Evolutionary conservation across 2,329 filamentous ascomycete species (phyloP), one percentile per base, ranked within the genome.

Genomic region (Fusarium pilosicola): DNA sequence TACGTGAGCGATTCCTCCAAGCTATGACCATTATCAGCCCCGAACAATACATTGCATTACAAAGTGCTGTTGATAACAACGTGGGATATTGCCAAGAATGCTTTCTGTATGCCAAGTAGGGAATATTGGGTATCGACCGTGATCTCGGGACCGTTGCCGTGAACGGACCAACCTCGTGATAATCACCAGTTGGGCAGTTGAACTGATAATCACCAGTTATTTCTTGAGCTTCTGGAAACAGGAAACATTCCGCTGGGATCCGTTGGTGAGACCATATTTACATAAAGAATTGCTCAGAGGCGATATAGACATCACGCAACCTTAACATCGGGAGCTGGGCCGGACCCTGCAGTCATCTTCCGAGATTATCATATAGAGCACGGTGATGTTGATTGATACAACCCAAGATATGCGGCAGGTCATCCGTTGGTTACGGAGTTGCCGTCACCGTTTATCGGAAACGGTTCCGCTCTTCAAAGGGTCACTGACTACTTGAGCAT

Each of bases 21-120:
- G 94, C 83, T 93, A 91, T 91, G 92, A 93, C 79, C 87, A 91
- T 32, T 73, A 46, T 59, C 41, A 46, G 92, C 92, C 22, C 91
- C 60, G 9, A 10, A 46, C 92, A 34, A 34, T 15, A 34, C 32
- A 1, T 15, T 15, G 14, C 93, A 94, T 58, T 28, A 58, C 41
- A 39, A 36, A 38, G 20, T 58, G 26, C 6, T 39, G 39, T 44
- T 56, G 52, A 45, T 59, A 62, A 62, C 7, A 38, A n/a, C 28
- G 15, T 32, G 38, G 30, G 48, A 45, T 63, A 26, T 42, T 28
- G 28, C 58, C 58, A 54, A 55, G 45, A 34, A 32, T 15, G 28
- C 46, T 22, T 41, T 18, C 14, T 30, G 2, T 26, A 4, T 28
- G 28, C 34, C 56, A 48, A 59, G 42, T 18, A 8, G 26, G 34